Evolutionary conservation across 805 yeast genomes (phyloP).

Genomic region (Jamesozyma piceae): DNA sequence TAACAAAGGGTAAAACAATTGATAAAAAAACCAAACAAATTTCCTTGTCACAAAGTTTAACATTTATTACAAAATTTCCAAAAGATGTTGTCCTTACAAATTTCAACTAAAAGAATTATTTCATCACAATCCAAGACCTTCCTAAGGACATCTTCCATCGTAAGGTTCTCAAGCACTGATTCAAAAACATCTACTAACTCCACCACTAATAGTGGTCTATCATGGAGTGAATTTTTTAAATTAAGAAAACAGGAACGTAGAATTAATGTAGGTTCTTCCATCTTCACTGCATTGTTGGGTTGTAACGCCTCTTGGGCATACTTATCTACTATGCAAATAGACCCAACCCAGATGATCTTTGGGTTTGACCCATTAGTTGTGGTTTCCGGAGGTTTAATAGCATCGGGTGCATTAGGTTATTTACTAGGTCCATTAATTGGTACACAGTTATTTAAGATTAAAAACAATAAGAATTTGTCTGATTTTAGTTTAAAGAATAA

Average conservation of each 20-base stretch:
- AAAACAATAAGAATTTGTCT: constrained; percentile 38
- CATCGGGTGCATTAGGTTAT: constrained; percentile 70
- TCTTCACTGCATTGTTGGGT: constrained; percentile 57
- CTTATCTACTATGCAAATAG: constrained; percentile 74
- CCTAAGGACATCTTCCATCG: background rate
- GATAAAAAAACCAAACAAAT: background rate
- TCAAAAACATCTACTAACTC: background rate
- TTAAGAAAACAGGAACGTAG: constrained; percentile 69
- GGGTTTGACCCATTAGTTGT: constrained; percentile 88
- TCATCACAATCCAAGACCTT: background rate
- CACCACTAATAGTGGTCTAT: constrained; percentile 22
- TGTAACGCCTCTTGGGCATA: constrained; percentile 62
- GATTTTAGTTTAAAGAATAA: constrained; percentile 56
- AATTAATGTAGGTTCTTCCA: constrained; percentile 58
- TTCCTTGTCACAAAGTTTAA: background rate
- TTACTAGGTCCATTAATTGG: constrained; percentile 79
- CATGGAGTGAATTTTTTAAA: constrained; percentile 75
- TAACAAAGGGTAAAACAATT: background rate
- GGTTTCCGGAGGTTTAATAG: constrained; percentile 60
- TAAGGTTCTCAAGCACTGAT: constrained; percentile 2
- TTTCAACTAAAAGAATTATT: constrained; percentile 1
- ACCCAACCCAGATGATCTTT: constrained; percentile 73
- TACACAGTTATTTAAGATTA: constrained; percentile 52
- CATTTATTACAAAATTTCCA: too few relatives aligned
- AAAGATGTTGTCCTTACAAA: background rate